Percentiles rank a stretch among this genome's conserved stretches.
These are phyloP conservation scores for Heracleum sosnowskyi DNA, from an alignment of 129 eudicot genomes.

Conservation along the genomic window DNA sequence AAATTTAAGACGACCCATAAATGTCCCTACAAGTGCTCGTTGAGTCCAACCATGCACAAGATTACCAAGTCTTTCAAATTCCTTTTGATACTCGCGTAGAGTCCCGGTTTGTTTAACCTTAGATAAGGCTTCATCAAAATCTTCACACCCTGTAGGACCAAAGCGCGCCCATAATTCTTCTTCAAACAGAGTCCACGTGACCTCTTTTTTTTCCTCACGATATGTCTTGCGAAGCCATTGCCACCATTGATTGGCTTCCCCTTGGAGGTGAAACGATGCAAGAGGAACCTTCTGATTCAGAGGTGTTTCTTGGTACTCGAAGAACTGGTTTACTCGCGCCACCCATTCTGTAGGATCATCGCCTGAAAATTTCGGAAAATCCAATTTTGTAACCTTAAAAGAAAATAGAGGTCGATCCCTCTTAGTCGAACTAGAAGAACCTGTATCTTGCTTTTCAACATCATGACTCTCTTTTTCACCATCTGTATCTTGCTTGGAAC, in stretches of 20 bases:
- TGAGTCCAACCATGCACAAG: conserved; percentile 5
- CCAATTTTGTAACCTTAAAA: not conserved
- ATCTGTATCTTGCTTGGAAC: not conserved
- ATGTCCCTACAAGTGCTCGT: not conserved
- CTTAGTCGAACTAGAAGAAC: not conserved
- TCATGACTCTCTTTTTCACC: no score
- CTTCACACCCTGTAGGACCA: not conserved
- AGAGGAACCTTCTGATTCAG: not conserved
- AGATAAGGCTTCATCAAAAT: conserved; percentile 9
- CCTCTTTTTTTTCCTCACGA: not conserved
- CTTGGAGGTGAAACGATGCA: not conserved
- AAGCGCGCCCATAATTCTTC: not conserved
- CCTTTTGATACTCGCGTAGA: not conserved
- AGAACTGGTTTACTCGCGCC: not conserved
- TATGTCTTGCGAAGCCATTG: not conserved
- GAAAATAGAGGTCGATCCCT: not conserved
- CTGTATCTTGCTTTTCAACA: no score
- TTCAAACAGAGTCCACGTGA: not conserved
- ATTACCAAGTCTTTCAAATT: not conserved
- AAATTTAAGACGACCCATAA: conserved; percentile 12
- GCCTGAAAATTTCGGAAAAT: not conserved
- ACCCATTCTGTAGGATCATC: not conserved
- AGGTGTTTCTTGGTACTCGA: not conserved
- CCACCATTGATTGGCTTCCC: not conserved
- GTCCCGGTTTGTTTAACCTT: not conserved